These are phyloP conservation scores for Linnemannia exigua DNA, from an alignment of 192 early-diverging fungal species.

Conservation along the genomic window DNA sequence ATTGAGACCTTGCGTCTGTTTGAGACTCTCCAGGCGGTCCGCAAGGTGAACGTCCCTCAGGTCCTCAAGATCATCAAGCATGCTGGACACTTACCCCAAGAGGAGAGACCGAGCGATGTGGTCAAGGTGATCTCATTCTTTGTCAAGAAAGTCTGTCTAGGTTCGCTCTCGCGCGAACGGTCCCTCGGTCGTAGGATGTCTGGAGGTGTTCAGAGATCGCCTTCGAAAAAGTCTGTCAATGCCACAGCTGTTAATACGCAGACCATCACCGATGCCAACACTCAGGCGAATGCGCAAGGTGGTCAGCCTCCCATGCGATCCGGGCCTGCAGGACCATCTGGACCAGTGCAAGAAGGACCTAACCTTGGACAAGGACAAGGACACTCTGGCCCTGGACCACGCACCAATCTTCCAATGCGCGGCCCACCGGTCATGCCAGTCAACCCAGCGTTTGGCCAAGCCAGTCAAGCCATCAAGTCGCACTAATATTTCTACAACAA, in stretches of 20 bases:
- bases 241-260: neutral
- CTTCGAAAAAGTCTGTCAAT: conserved; percentile 18
- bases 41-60: conserved; percentile 30
- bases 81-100: conserved; percentile 40
- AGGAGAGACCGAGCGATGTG: conserved; percentile 34
- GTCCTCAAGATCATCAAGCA: conserved; percentile 51
- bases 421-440: neutral
- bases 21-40: conserved; percentile 26
- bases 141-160: conserved; percentile 39
- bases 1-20: conserved; percentile 41
- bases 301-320: neutral
- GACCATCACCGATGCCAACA: conserved; percentile 17
- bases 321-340: neutral
- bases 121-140: conserved; percentile 45
- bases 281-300: conserved; percentile 12
- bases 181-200: conserved; percentile 17
- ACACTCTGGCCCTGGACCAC: neutral
- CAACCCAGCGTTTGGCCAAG: neutral
- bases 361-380: neutral
- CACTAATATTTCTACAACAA: neutral
- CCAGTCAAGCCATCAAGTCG: neutral
- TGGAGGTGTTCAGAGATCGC: neutral
- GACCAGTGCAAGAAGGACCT: neutral
- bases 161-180: conserved; percentile 33
- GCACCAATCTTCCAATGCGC: neutral